These are phyloP conservation scores for Amauroascus verrucosus DNA, from an alignment of 2,329 filamentous ascomycete genomes.

Conservation along the genomic window DNA sequence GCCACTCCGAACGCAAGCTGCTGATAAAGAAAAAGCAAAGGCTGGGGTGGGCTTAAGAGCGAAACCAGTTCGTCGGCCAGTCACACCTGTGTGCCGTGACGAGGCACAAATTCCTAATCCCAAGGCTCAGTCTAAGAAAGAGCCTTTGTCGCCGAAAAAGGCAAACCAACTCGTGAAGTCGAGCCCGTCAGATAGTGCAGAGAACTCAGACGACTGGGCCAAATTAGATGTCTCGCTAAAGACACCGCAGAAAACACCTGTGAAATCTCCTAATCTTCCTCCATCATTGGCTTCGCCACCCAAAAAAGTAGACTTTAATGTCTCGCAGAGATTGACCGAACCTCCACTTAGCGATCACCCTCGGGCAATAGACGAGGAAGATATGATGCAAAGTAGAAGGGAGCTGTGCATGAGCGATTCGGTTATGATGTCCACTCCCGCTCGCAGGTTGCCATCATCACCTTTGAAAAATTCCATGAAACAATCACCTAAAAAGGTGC, in stretches of 20 bases:
- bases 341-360: not conserved
- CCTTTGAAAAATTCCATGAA: conserved; percentile 36
- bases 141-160: conserved; percentile 42
- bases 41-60: conserved; percentile 33
- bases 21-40: conserved; percentile 18
- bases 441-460: conserved; percentile 36
- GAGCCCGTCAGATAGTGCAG: conserved; percentile 28
- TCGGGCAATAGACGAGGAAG: not conserved
- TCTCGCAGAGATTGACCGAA: conserved; percentile 6
- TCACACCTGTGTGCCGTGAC: conserved; percentile 16
- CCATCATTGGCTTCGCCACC: conserved; percentile 28
- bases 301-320: conserved; percentile 29
- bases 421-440: conserved; percentile 33
- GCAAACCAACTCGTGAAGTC: conserved; percentile 38
- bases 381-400: not conserved
- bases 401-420: conserved; percentile 24
- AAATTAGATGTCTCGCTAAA: conserved; percentile 28
- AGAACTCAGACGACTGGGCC: conserved; percentile 35
- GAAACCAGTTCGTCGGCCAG: conserved; percentile 38
- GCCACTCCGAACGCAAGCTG: not conserved
- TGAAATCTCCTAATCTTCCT: conserved; percentile 22
- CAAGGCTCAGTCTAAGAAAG: conserved; percentile 22
- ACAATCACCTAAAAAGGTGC: conserved; percentile 32
- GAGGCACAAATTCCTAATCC: conserved; percentile 25
- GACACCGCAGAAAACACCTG: conserved; percentile 27